Percentiles rank a stretch among this genome's conserved stretches.
These are phyloP conservation scores for Termitomyces sp. DNA, from an alignment of 768 basidiomycete species.

Conservation along the genomic window DNA sequence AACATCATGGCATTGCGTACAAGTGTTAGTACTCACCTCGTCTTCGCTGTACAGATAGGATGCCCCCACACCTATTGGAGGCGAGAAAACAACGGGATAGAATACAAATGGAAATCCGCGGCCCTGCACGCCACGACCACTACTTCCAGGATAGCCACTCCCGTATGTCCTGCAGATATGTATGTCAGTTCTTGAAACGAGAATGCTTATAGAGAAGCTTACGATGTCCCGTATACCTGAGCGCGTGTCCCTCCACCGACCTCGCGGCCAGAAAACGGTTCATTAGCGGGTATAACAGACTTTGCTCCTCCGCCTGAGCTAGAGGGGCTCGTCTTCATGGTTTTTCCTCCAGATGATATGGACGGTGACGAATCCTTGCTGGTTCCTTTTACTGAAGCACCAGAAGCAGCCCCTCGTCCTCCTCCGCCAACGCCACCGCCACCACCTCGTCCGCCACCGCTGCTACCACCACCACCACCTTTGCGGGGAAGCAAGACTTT, in stretches of 20 bases:
- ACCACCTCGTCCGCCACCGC: background rate
- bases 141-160: slow-evolving; percentile 46
- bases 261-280: background rate
- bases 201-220: background rate
- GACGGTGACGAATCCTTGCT: background rate
- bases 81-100: slow-evolving; percentile 24
- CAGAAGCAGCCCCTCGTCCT: background rate
- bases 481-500: background rate
- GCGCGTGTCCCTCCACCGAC: background rate
- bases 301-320: background rate
- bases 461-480: background rate
- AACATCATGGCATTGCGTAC: background rate
- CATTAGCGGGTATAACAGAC: background rate
- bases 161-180: slow-evolving; percentile 29
- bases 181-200: background rate
- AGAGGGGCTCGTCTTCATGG: background rate
- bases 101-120: slow-evolving; percentile 50
- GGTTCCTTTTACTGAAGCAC: background rate
- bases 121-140: slow-evolving; percentile 32
- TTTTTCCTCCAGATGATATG: background rate
- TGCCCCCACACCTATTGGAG: background rate
- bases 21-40: background rate
- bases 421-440: background rate
- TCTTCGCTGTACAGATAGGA: background rate
- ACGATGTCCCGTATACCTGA: background rate